Evolutionary conservation across 192 early-diverging fungal genomes (phyloP).

Genomic region (Coemansia sp.): DNA sequence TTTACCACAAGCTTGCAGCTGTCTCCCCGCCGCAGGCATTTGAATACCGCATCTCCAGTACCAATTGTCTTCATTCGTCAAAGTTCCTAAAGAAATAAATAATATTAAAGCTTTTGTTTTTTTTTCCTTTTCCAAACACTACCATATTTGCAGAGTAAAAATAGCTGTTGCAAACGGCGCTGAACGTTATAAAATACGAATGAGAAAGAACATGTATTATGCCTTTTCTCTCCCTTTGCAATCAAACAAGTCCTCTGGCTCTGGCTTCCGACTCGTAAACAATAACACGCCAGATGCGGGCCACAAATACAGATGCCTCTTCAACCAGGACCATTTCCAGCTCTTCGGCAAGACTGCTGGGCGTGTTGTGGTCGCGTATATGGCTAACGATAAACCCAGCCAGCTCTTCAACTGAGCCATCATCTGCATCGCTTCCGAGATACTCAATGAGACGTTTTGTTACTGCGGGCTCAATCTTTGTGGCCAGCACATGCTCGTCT

Average conservation of each 20-base stretch:
- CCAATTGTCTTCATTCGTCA: conserved; percentile 30
- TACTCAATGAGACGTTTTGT: conserved; percentile 78
- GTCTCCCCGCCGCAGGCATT: conserved; percentile 38
- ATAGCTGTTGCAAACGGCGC: no score
- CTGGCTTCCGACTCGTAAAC: conserved; percentile 19
- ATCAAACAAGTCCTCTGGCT: conserved; percentile 12
- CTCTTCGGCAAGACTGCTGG: conserved; percentile 72
- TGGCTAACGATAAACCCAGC: conserved; percentile 76
- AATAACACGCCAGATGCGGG: conserved; percentile 75
- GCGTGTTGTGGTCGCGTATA: conserved; percentile 65
- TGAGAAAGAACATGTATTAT: no score
- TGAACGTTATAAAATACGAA: no score
- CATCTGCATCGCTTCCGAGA: conserved; percentile 71
- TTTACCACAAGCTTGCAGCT: conserved; percentile 20
- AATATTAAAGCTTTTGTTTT: not conserved
- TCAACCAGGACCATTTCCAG: conserved; percentile 83
- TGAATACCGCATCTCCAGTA: conserved; percentile 29
- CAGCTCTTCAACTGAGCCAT: conserved; percentile 61
- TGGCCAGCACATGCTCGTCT: conserved; percentile 55
- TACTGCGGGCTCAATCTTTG: conserved; percentile 75
- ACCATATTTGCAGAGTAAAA: not conserved
- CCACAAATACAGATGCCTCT: conserved; percentile 84
- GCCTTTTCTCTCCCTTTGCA: not conserved
- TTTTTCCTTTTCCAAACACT: not conserved
- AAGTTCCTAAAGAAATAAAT: conserved; percentile 18